A percentile compares a stretch with the other conserved stretches of the same genome.
These are phyloP conservation scores for Fragaria vesca DNA, from an alignment of 306 rosid genomes.

Conservation along the genomic window DNA sequence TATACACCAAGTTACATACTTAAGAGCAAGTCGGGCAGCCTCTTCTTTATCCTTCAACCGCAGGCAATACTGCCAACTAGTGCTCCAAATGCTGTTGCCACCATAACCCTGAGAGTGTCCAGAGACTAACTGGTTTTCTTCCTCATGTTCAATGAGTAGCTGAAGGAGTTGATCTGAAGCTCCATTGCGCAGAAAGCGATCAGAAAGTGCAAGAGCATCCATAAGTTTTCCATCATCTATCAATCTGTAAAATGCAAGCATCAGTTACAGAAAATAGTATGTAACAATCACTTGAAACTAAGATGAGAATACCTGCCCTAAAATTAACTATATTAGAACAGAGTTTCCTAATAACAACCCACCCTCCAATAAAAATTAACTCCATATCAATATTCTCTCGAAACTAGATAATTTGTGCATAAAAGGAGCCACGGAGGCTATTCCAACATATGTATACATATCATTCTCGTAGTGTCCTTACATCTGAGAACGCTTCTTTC, in stretches of 20 bases:
- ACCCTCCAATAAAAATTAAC: background rate
- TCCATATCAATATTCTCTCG: background rate
- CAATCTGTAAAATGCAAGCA: conserved; percentile 48
- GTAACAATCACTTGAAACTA: conserved; percentile 13
- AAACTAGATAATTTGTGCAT: background rate
- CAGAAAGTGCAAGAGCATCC: conserved; percentile 98
- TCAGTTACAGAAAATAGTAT: conserved; percentile 14
- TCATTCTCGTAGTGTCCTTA: background rate
- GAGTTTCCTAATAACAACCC: background rate
- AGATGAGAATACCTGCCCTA: conserved; percentile 9
- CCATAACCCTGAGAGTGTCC: conserved; percentile 61
- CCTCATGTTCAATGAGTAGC: conserved; percentile 73
- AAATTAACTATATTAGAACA: background rate
- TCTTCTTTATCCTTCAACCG: conserved; percentile 86
- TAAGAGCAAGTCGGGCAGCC: conserved; percentile 89
- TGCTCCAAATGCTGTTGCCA: conserved; percentile 62
- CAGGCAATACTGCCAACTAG: conserved; percentile 97
- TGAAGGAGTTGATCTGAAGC: conserved; percentile 86
- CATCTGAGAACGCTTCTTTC: background rate
- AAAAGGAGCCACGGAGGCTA: background rate
- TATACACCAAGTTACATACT: conserved; percentile 48
- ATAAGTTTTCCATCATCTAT: conserved; percentile 84
- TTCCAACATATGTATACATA: background rate
- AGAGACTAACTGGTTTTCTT: conserved; percentile 55
- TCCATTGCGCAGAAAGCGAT: conserved; percentile 95